These are phyloP conservation scores for Rhizopogon vesiculosus DNA, from an alignment of 768 basidiomycete genomes.

Conservation along the genomic window DNA sequence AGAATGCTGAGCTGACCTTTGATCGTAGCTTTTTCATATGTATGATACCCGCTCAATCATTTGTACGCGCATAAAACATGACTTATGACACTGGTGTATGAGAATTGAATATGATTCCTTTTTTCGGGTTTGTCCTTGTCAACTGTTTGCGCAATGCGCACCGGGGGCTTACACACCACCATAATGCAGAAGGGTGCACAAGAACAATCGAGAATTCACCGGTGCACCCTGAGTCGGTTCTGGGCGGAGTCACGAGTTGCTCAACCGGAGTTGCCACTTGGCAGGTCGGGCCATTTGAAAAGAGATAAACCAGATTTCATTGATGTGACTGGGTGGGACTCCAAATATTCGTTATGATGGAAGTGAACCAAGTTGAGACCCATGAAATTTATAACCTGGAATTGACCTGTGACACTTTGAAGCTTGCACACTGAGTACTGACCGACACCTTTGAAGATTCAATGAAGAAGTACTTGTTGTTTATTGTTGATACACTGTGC, in stretches of 20 bases:
- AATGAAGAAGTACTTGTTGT: too few species aligned
- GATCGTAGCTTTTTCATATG: constrained; percentile 13
- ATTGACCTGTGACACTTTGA: too few species aligned
- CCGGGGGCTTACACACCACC: neutral
- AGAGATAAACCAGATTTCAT: neutral
- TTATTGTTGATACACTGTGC: too few species aligned
- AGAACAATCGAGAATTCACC: too few species aligned
- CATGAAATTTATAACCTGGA: neutral
- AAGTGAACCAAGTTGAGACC: neutral
- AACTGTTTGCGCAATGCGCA: neutral
- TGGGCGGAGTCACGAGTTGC: neutral
- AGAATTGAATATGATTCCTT: neutral
- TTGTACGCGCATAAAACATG: constrained; percentile 19
- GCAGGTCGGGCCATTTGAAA: neutral
- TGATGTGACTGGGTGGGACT: neutral
- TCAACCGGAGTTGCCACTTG: neutral
- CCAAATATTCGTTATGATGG: neutral
- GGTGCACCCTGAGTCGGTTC: too few species aligned
- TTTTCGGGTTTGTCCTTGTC: neutral
- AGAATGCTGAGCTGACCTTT: constrained; percentile 7
- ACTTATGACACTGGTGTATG: neutral
- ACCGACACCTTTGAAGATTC: too few species aligned
- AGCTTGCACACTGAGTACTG: too few species aligned
- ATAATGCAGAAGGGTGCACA: neutral
- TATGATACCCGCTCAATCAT: constrained; percentile 28